Conservation (phyloP, 1,139 yeast genomes). For the Saccharomyces pastorianus region DNA sequence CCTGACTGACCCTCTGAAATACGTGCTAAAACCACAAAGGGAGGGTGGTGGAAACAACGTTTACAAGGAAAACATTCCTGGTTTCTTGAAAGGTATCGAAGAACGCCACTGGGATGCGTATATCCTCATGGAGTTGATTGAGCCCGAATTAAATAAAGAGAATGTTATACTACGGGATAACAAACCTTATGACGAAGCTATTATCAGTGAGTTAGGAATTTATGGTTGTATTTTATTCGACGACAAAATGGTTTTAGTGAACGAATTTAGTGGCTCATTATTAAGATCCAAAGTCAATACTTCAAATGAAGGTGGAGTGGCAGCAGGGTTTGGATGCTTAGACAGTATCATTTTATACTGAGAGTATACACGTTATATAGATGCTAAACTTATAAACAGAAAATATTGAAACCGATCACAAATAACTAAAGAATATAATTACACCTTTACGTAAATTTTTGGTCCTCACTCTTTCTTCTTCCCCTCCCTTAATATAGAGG, state of each 20-base stretch:
- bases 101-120: conserved; percentile 81
- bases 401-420: not conserved
- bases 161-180: conserved; percentile 69
- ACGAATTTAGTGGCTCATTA: conserved; percentile 74
- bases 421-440: not conserved
- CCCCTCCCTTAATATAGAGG: conserved; percentile 8
- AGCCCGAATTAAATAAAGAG: conserved; percentile 51
- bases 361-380: not conserved
- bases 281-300: conserved; percentile 79
- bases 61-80: conserved; percentile 77
- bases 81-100: conserved; percentile 50
- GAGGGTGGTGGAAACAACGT: conserved; percentile 95
- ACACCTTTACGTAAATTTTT: not conserved
- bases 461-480: conserved; percentile 3
- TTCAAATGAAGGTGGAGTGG: conserved; percentile 95
- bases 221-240: conserved; percentile 80
- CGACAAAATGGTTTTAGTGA: conserved; percentile 47
- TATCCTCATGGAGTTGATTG: conserved; percentile 86
- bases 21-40: conserved; percentile 90
- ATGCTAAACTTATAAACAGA: not conserved
- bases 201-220: conserved; percentile 82
- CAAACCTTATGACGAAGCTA: conserved; percentile 53
- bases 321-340: conserved; percentile 96
- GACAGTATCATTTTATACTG: conserved; percentile 49
- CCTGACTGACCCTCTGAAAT: conserved; percentile 55